phyloP scores from a whole-genome alignment of 305 asterid species.

The Caryopteris hybrid region DNA sequence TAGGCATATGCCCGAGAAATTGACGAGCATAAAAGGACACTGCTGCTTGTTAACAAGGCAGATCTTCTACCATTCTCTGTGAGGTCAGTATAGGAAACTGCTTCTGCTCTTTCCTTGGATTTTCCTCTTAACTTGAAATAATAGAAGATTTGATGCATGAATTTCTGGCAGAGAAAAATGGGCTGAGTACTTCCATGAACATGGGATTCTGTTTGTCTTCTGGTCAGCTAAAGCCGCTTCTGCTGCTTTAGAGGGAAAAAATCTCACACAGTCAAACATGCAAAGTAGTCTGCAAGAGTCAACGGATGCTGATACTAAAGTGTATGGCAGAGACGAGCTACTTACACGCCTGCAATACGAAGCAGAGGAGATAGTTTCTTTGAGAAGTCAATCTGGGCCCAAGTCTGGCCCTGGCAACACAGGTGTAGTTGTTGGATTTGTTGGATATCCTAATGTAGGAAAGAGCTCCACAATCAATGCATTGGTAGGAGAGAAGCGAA shows the following conservation, averaged over 20 bases:
- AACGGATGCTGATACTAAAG: conserved; percentile 46
- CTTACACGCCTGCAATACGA: conserved; percentile 74
- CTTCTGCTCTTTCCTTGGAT: conserved; percentile 12
- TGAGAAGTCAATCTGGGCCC: conserved; percentile 37
- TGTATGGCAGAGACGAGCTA: conserved; percentile 75
- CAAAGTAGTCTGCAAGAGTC: conserved; percentile 36
- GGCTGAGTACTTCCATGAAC: conserved; percentile 70
- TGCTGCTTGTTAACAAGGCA: conserved; percentile 95
- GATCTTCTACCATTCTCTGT: conserved; percentile 80
- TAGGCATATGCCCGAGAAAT: conserved; percentile 91
- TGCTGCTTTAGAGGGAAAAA: conserved; percentile 68
- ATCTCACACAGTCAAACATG: conserved; percentile 21
- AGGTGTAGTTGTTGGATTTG: conserved; percentile 81
- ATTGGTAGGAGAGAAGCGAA: conserved; percentile 81
- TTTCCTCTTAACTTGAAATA: not conserved
- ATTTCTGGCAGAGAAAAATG: conserved; percentile 62
- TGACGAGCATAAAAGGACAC: conserved; percentile 81
- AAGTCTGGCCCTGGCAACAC: conserved; percentile 23
- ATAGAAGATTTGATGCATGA: not conserved
- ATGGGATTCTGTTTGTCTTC: conserved; percentile 79
- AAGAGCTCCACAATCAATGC: conserved; percentile 98
- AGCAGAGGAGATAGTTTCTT: conserved; percentile 78
- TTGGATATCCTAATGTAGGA: conserved; percentile 97
- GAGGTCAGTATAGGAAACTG: conserved; percentile 45
- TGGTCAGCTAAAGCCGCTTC: conserved; percentile 99